These are phyloP conservation scores for Hirsutella thompsonii DNA, from an alignment of 2,329 filamentous ascomycete species.

Conservation along the genomic window DNA sequence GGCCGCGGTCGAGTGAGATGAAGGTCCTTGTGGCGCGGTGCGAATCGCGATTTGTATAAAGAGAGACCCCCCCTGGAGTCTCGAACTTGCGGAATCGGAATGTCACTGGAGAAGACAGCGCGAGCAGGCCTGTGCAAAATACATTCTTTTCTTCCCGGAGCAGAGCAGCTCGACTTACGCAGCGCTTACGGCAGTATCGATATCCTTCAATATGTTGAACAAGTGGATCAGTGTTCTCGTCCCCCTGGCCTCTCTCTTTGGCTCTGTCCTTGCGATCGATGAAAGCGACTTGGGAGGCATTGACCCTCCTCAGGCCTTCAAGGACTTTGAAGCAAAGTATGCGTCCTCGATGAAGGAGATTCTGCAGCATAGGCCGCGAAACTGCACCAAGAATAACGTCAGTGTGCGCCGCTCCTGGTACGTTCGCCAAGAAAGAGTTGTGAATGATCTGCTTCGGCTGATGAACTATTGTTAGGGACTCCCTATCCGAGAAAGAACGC, in stretches of 20 bases:
- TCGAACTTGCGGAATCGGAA: too few species aligned
- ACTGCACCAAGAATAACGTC: not conserved
- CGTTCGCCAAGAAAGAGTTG: not conserved
- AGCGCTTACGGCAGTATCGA: not conserved
- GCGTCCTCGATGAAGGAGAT: not conserved
- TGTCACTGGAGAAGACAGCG: too few species aligned
- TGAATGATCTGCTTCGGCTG: not conserved
- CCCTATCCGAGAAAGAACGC: not conserved
- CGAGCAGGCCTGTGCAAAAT: too few species aligned
- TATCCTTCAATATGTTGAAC: not conserved
- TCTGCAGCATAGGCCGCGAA: not conserved
- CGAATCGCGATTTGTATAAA: too few species aligned
- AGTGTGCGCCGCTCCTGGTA: conserved; percentile 2
- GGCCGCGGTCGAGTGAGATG: too few species aligned
- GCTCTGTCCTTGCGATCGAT: not conserved
- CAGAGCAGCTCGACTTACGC: too few species aligned
- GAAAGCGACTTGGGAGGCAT: not conserved
- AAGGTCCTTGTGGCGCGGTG: too few species aligned
- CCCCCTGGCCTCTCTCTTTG: not conserved
- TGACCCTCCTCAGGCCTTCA: not conserved
- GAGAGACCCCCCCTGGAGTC: too few species aligned
- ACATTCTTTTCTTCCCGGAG: too few species aligned
- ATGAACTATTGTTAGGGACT: not conserved
- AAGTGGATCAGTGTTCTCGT: not conserved
- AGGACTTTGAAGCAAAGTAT: not conserved